Evolutionary conservation across 345 rosid species (phyloP), one percentile per base, ranked within the genome.

Genomic region (Cardamine chenopodiifolia): DNA sequence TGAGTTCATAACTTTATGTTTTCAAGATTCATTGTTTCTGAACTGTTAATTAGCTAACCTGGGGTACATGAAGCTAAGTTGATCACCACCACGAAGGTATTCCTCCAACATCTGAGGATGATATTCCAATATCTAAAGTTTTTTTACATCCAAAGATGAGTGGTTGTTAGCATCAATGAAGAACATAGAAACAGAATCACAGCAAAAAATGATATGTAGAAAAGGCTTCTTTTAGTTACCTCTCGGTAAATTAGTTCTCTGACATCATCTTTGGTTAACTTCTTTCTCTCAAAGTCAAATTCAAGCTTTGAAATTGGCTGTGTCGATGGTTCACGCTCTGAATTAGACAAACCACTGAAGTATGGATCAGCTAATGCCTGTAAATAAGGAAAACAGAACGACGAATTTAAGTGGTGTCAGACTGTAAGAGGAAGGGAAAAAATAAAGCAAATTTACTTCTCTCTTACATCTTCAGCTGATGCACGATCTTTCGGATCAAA

Each of bases 401-500:
- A 13, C 13, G 40, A 26, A 52, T 25, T 52, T 17, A 44, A 19
- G 61, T 59, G 37, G 22, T 45, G 40, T 58, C 32, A 19, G 53
- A 44, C 17, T 34, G 39, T 34, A 40, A 13, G 6, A 29, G 7
- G 31, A 29, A 29, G 7, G 31, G 5, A 26, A 26, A 45, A 49
- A 31, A 7, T 15, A 18, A 29, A 49, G 12, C 57, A 55, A 56
- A n/a, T 35, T 37, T 17, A 34, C 26, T 54, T n/a, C 47, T 49
- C 34, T 56, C 62, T 67, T 40, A 90, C 98, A 77, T 87, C 97
- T 74, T 90, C 97, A 68, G 99, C 97, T 23, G 93, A 79, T 37
- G 85, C 97, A 49, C 97, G 99, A 78, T 95, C 97, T 82, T 95
- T 95, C 2, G 99, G 97, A 90, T 95, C 99, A 85, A 95, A 95